Conservation (phyloP, 495 filamentous ascomycete genomes). For the Xylaria castorea region DNA sequence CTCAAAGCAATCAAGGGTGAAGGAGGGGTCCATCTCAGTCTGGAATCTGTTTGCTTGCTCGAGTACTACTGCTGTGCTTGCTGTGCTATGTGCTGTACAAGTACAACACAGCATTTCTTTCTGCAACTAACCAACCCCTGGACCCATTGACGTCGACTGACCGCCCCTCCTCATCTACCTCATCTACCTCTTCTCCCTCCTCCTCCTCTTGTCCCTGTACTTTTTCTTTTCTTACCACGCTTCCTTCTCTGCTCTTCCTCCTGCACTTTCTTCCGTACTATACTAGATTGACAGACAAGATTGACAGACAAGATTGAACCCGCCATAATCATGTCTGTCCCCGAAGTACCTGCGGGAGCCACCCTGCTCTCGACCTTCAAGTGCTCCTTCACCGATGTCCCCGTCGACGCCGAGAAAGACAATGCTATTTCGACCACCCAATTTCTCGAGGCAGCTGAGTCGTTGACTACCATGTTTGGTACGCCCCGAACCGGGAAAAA, state of each 20-base stretch:
- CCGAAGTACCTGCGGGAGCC: constrained; percentile 62
- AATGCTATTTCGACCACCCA: constrained; percentile 82
- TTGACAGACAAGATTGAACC: constrained; percentile 7
- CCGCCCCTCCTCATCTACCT: constrained; percentile 15
- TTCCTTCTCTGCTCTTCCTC: not conserved
- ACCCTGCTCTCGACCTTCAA: constrained; percentile 88
- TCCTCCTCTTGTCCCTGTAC: not conserved
- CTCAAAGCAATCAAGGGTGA: constrained; percentile 2
- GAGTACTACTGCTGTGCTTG: not conserved
- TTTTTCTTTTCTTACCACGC: not conserved
- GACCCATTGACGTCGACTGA: constrained; percentile 23
- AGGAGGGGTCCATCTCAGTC: constrained; percentile 19
- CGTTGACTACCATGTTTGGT: constrained; percentile 88
- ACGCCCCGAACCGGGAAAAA: constrained; percentile 27
- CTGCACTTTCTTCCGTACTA: constrained; percentile 12
- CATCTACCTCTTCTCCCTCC: too few relatives aligned
- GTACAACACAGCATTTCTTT: not conserved
- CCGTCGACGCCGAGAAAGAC: constrained; percentile 71
- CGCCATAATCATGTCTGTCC: constrained; percentile 46
- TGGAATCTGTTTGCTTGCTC: constrained; percentile 1
- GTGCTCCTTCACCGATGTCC: constrained; percentile 81
- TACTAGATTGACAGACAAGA: not conserved
- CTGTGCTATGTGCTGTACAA: constrained; percentile 5
- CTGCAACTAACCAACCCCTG: constrained; percentile 13
- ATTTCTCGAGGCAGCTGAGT: constrained; percentile 91